Conservation (phyloP, 768 basidiomycete genomes). For the Boletus rex-veris region DNA sequence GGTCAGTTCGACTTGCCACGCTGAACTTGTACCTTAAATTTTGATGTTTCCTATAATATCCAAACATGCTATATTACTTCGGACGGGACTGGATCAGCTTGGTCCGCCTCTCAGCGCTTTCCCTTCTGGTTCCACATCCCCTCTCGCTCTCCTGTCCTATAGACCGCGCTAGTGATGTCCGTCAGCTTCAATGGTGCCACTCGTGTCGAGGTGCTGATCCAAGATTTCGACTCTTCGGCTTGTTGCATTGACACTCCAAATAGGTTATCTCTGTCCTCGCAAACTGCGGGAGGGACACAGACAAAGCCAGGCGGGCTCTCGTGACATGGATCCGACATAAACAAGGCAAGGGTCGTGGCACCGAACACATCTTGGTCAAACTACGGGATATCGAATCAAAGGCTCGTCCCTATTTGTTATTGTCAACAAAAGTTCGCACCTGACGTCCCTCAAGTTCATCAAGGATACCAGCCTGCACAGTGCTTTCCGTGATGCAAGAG, state of each 20-base stretch:
- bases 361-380: conserved; percentile 30
- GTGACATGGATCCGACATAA: conserved; percentile 31
- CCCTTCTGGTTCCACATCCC: not conserved
- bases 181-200: conserved; percentile 29
- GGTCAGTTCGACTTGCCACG: not conserved
- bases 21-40: conserved; percentile 18
- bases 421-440: not conserved
- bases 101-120: conserved; percentile 3
- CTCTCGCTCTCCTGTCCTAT: not conserved
- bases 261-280: conserved; percentile 33
- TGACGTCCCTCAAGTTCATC: conserved; percentile 25
- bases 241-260: not conserved
- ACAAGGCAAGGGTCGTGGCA: conserved; percentile 27
- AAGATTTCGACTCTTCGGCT: not conserved
- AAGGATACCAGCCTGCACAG: conserved; percentile 24
- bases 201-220: conserved; percentile 25
- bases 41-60: conserved; percentile 12
- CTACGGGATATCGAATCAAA: conserved; percentile 29
- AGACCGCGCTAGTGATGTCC: conserved; percentile 11
- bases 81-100: too few relatives aligned
- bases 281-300: conserved; percentile 31
- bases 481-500: conserved; percentile 35
- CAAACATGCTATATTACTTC: conserved; percentile 3
- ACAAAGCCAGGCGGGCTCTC: conserved; percentile 24
- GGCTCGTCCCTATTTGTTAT: conserved; percentile 8